Evolutionary conservation across 345 rosid species (phyloP).

Genomic region (Xanthoceras sorbifolium): DNA sequence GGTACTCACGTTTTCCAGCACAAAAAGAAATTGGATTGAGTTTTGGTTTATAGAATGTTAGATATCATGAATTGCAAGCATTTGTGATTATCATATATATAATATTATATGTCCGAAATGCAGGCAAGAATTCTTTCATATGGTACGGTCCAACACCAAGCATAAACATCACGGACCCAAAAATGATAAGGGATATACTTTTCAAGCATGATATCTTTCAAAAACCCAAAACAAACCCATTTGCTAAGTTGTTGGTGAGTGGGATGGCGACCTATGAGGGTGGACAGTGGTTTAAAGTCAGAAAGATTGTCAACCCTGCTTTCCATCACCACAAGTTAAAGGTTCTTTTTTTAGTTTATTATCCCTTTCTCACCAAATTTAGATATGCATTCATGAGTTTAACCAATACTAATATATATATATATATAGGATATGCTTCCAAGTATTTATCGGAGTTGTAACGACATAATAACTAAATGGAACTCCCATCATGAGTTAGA

Average conservation of each 20-base stretch:
- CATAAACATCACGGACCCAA: constrained; percentile 8
- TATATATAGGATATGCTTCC: constrained; percentile 36
- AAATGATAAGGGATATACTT: constrained; percentile 5
- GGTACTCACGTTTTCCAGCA: too few relatives aligned
- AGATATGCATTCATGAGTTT: neutral
- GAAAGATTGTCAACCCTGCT: constrained; percentile 14
- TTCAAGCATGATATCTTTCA: neutral
- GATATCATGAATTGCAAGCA: too few relatives aligned
- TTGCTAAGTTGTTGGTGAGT: neutral
- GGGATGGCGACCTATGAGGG: constrained; percentile 10
- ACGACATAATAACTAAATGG: constrained; percentile 40
- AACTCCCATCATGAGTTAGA: constrained; percentile 30
- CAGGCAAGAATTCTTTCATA: constrained; percentile 13
- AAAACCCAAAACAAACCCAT: neutral
- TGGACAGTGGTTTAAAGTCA: constrained; percentile 14
- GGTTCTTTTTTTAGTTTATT: neutral
- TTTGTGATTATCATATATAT: too few relatives aligned
- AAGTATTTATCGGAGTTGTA: constrained; percentile 26
- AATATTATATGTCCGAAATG: neutral
- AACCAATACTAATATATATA: too few relatives aligned
- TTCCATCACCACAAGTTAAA: neutral
- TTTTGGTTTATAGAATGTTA: too few relatives aligned
- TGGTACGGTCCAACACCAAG: constrained; percentile 20
- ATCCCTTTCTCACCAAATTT: neutral
- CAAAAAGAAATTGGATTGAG: too few relatives aligned